Conservation (phyloP, 768 basidiomycete genomes). For the Tylopilus vinaceipallidus region DNA sequence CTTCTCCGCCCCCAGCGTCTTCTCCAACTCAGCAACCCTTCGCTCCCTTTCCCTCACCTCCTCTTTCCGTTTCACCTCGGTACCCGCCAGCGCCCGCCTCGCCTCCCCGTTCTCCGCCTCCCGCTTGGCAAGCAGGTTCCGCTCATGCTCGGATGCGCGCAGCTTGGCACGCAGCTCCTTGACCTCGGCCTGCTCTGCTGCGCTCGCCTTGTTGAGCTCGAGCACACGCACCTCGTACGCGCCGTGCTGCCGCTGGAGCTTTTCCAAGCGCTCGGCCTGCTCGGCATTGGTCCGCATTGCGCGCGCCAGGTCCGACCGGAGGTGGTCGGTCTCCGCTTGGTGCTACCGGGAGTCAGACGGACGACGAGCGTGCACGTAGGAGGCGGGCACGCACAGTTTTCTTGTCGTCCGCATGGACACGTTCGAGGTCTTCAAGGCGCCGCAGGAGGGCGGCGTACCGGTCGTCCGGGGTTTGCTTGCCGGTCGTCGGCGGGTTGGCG, state of each 20-base stretch:
- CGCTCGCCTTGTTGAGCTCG: slow-evolving; percentile 52
- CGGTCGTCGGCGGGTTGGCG: slow-evolving; percentile 17
- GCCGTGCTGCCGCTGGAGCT: slow-evolving; percentile 61
- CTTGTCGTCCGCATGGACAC: slow-evolving; percentile 63
- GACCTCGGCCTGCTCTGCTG: slow-evolving; percentile 56
- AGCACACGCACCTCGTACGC: slow-evolving; percentile 56
- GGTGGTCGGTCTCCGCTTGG: slow-evolving; percentile 54
- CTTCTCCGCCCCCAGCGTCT: slow-evolving; percentile 45
- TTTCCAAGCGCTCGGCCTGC: slow-evolving; percentile 52
- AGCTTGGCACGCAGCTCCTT: slow-evolving; percentile 62
- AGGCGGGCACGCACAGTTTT: slow-evolving; percentile 45
- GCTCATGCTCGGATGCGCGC: slow-evolving; percentile 56
- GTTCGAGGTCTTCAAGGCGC: slow-evolving; percentile 64
- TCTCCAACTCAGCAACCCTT: slow-evolving; percentile 56
- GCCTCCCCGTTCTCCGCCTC: slow-evolving; percentile 51
- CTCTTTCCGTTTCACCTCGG: slow-evolving; percentile 52
- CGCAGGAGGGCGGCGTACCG: slow-evolving; percentile 55
- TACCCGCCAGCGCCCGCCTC: slow-evolving; percentile 46
- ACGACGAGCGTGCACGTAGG: neutral
- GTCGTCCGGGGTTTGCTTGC: slow-evolving; percentile 34
- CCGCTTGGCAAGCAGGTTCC: slow-evolving; percentile 47
- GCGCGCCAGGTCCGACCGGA: slow-evolving; percentile 54
- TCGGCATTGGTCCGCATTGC: slow-evolving; percentile 48
- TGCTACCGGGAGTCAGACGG: slow-evolving; percentile 41
- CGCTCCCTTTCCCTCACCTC: slow-evolving; percentile 54